Base-by-base conservation (phyloP, 2,329 filamentous ascomycete species). In the Neopestalotiopsis rosae region DNA sequence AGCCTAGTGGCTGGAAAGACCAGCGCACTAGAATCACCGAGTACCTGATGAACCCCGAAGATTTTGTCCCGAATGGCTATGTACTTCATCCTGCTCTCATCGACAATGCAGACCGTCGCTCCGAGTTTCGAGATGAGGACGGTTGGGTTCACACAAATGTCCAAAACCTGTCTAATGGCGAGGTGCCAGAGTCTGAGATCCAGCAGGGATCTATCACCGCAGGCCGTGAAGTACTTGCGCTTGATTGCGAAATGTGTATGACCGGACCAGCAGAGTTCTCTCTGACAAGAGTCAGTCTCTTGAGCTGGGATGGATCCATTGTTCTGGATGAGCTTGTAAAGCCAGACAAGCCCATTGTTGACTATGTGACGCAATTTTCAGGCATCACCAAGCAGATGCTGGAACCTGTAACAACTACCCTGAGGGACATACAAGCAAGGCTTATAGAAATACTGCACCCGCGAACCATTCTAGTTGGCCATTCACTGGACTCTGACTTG, bases 161-260 rank as follows among this genome's bases (percentile, higher is more conserved):
- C 32, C 82, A 88, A 56, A 85, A 80, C 57, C 81, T 94, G 7
- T 88, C 90, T 61, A 91, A 94, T 40, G 93, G 90, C 3, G 80
- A 88, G 63, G 86, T 92, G 6, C 89, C 91, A 2, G 92, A 94
- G 65, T 79, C 81, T 5, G 89, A 94, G 67, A 90, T 97, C 69
- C 86, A 97, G 79, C 83, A 91, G 73, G 95, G 94, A 67, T 95
- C 94, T 79, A 83, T 97, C 69, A 97, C 94, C 0, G 93, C 90
- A 38, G 96, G 95, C 45, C 89, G 94, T 71, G 88, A 91, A 49
- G 84, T 98, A 12, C 84, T 97, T 63, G 92, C 94, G 1, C 85
- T 99, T 67, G 96, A 99, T 79, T 99, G 96, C 81, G 96, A 99
- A 81, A 99, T 99, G 96, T 97, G 95, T 79, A 91, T 94, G 82